Evolutionary conservation across 331 rosid genomes (phyloP).

Genomic region (Pyracantha coccinea): DNA sequence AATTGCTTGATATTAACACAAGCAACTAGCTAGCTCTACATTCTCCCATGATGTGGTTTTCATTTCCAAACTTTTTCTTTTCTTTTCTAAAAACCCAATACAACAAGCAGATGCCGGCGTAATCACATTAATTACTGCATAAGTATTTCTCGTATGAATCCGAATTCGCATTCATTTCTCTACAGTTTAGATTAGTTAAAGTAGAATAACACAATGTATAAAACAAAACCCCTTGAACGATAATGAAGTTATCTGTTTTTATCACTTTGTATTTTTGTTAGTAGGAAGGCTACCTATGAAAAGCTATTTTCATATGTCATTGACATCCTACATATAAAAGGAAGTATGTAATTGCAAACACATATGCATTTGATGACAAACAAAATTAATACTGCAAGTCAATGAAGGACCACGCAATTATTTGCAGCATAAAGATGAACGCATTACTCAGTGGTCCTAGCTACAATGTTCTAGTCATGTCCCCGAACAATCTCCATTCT

Average conservation of each 20-base stretch:
- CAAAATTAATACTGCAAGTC: conserved; percentile 16
- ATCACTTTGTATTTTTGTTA: neutral
- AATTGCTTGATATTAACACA: conserved; percentile 2
- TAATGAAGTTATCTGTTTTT: neutral
- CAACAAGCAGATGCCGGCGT: neutral
- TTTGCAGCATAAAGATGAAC: conserved; percentile 42
- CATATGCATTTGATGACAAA: conserved; percentile 20
- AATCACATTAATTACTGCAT: neutral
- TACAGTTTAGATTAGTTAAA: too few relatives aligned
- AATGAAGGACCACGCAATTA: conserved; percentile 58
- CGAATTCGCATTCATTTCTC: neutral
- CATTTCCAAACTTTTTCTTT: neutral
- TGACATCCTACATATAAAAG: neutral
- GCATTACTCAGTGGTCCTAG: conserved; percentile 52
- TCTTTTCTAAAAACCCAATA: neutral
- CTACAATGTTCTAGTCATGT: conserved; percentile 1
- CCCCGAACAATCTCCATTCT: conserved; percentile 31
- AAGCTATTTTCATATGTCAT: neutral
- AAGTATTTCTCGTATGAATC: neutral
- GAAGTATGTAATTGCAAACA: neutral
- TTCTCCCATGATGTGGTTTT: conserved; percentile 3
- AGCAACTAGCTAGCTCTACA: neutral
- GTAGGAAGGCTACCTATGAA: neutral
- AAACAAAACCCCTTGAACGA: neutral
- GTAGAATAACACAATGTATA: too few relatives aligned